These are phyloP conservation scores for Ambrosiella xylebori DNA, from an alignment of 2,329 filamentous ascomycete species.

Conservation along the genomic window DNA sequence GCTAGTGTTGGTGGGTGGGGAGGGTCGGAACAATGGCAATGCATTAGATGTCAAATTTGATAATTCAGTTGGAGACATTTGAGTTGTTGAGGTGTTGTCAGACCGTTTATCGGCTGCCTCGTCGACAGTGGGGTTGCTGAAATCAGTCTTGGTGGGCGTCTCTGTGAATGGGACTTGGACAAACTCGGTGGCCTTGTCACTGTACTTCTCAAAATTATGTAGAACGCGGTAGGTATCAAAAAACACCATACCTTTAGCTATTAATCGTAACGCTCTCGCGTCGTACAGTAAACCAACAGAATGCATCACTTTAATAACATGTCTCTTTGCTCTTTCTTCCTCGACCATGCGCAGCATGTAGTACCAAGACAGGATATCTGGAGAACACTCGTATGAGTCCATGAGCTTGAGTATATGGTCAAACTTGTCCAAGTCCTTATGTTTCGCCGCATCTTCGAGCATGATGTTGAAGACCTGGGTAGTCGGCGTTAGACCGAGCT, in stretches of 20 bases:
- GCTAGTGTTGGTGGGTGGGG: not conserved
- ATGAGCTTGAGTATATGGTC: conserved; percentile 25
- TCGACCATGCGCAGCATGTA: conserved; percentile 36
- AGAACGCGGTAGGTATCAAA: conserved; percentile 27
- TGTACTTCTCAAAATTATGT: conserved; percentile 16
- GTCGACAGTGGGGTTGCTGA: too few relatives aligned
- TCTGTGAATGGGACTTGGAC: not conserved
- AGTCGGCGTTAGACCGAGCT: conserved; percentile 25
- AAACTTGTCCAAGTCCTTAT: conserved; percentile 27
- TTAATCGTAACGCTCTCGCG: conserved; percentile 20
- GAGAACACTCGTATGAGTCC: conserved; percentile 22
- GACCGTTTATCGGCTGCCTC: too few relatives aligned
- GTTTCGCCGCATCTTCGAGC: conserved; percentile 24
- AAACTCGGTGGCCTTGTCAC: not conserved
- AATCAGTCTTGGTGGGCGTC: too few relatives aligned
- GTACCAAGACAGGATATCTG: conserved; percentile 31
- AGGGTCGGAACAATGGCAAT: not conserved
- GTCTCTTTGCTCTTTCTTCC: conserved; percentile 35
- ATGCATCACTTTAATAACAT: conserved; percentile 31
- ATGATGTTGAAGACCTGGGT: conserved; percentile 32
- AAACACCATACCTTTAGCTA: conserved; percentile 27
- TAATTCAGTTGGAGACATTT: too few relatives aligned
- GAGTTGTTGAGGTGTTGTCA: too few relatives aligned
- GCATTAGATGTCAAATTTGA: too few relatives aligned
- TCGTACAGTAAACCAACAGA: conserved; percentile 26